phyloP scores from a whole-genome alignment of 2,329 filamentous ascomycete species.

The Teratosphaeriaceae sp. region DNA sequence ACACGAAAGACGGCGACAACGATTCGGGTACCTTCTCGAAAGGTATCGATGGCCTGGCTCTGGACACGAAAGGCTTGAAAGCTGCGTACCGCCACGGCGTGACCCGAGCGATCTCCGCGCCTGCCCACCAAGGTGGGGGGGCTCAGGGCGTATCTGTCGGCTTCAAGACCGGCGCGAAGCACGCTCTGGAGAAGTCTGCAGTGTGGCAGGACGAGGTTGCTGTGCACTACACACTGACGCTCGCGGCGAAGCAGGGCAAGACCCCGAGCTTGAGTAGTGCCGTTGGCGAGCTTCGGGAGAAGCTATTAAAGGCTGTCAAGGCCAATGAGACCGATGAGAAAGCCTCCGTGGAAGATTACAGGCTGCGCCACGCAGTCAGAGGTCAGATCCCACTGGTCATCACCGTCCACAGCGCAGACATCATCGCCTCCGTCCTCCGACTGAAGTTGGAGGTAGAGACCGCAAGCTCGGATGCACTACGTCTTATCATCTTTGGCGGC shows the following conservation, averaged over 20 bases:
- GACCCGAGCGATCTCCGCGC: conserved; percentile 33
- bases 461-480: conserved; percentile 32
- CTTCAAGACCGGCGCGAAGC: conserved; percentile 30
- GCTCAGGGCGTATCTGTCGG: conserved; percentile 33
- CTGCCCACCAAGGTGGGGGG: conserved; percentile 24
- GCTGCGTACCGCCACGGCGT: conserved; percentile 34
- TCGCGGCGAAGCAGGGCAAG: conserved; percentile 36
- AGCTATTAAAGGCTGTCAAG: conserved; percentile 48
- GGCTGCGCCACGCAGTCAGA: conserved; percentile 40
- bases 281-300: conserved; percentile 46
- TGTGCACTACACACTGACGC: conserved; percentile 47
- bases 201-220: conserved; percentile 34
- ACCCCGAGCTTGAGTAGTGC: conserved; percentile 49
- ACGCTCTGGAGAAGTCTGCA: conserved; percentile 27
- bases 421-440: conserved; percentile 52
- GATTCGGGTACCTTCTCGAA: conserved; percentile 49
- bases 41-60: conserved; percentile 42
- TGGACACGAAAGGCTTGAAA: conserved; percentile 34
- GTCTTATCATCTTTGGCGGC: conserved; percentile 54
- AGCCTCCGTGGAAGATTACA: conserved; percentile 41
- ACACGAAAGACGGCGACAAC: conserved; percentile 43
- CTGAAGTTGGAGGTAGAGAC: conserved; percentile 53
- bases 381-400: conserved; percentile 52
- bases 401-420: conserved; percentile 56
- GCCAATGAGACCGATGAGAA: conserved; percentile 37